A percentile compares a stretch with the other conserved stretches of the same genome.
These are phyloP conservation scores for Crucibulum laeve DNA, from an alignment of 768 basidiomycete species.

Conservation along the genomic window DNA sequence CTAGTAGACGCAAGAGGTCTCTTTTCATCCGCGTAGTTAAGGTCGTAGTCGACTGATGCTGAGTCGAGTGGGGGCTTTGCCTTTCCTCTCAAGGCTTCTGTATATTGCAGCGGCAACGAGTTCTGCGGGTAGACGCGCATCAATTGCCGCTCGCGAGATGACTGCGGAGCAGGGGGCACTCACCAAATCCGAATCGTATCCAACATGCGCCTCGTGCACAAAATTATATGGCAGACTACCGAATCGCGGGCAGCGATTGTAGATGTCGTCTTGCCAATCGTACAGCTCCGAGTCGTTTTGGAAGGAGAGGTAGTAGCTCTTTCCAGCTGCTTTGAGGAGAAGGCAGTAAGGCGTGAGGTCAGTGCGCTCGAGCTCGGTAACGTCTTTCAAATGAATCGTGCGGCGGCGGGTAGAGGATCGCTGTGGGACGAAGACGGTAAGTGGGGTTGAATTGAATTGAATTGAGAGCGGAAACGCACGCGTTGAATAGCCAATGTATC, in stretches of 20 bases:
- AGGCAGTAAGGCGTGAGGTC: slow-evolving; percentile 33
- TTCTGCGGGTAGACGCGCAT: no score
- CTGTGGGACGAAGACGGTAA: slow-evolving; percentile 13
- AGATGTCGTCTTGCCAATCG: slow-evolving; percentile 44
- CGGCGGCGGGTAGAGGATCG: slow-evolving; percentile 11
- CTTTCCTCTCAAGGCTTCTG: no score
- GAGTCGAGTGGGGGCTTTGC: no score
- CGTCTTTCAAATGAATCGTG: slow-evolving; percentile 24
- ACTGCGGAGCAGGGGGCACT: no score
- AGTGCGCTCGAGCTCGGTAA: slow-evolving; percentile 33
- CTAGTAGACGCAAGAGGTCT: no score
- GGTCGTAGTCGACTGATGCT: no score
- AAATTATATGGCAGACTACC: slow-evolving; percentile 34
- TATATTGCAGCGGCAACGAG: no score
- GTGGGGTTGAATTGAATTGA: neutral
- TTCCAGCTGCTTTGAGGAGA: slow-evolving; percentile 25
- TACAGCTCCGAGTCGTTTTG: slow-evolving; percentile 35
- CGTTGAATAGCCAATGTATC: slow-evolving; percentile 17
- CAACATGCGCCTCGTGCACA: slow-evolving; percentile 36
- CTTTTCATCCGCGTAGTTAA: no score
- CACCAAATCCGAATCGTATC: slow-evolving; percentile 16
- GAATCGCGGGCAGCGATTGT: slow-evolving; percentile 28
- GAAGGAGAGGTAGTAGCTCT: slow-evolving; percentile 30
- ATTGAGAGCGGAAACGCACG: slow-evolving; percentile 9
- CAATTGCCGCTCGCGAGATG: no score